Evolutionary conservation across 352 stramenopile species (phyloP), one percentile per base, ranked within the genome.

Genomic region (Phytophthora multivora): DNA sequence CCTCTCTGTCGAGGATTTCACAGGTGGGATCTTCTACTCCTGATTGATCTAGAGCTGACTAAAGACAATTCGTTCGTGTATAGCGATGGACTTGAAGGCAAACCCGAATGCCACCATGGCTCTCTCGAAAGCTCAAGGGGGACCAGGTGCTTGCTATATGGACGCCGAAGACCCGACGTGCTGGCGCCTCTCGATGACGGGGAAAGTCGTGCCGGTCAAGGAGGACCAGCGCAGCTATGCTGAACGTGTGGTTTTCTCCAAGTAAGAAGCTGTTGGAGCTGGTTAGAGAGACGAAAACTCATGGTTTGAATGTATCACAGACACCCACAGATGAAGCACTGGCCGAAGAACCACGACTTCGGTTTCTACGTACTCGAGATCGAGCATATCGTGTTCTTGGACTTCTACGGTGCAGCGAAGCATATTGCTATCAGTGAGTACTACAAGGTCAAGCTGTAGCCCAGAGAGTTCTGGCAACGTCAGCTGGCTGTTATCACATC

Each of bases 361-460:
- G 21, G 16, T 8, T 43, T 69, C 28, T 89, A 85, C 63, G 61
- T 83, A 54, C 30, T 92, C 48, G 33, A 86, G 49, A 74, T 88
- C 47, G 69, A 86, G 40, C 63, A 85, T 38, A 77, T 90, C 33
- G 48, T 89, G 43, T 73, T 92, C 21, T 53, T 92, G 45, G 80
- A 92, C 62, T 89, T 81, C 51, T 92, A 92, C 53, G 83, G 83
- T 23, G 63, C 70, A 52, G 68, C 80, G 30, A 86, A 90, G 72
- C 71, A 80, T 40, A 79, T 92, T 35, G 52, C 54, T 6, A 45
- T 82, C 15, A 63, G 62, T 18, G 75, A 89, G 16, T 90, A 92
- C 66, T 91, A 89, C 64, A 55, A 63, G 42, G 54, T 85, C 30
- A 71, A 80, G 46, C 66, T 90, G 19, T 74, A 52, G 45, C 43